Evolutionary conservation across 257 asterid genomes (phyloP).

Genomic region (Marsdenia floribunda): DNA sequence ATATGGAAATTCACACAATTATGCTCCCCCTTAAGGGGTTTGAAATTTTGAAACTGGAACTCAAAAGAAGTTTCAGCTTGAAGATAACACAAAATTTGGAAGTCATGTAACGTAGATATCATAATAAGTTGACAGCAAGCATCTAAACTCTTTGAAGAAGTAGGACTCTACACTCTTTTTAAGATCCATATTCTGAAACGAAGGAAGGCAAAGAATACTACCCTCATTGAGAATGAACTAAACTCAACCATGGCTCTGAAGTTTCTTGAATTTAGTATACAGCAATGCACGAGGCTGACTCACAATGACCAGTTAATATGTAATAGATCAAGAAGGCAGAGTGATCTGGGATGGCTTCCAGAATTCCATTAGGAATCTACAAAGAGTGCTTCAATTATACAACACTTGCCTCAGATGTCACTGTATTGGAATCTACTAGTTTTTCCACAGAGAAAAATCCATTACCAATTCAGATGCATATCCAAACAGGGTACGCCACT

Average conservation of each 20-base stretch:
- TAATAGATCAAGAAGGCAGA: not conserved
- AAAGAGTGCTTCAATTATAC: not conserved
- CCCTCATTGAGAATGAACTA: not conserved
- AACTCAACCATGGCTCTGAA: not conserved
- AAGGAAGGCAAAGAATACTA: not conserved
- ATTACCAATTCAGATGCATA: not conserved
- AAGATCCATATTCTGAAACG: not conserved
- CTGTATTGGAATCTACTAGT: not conserved
- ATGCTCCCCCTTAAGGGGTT: not conserved
- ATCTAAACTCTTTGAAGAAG: not conserved
- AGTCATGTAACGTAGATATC: not conserved
- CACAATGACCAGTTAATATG: not conserved
- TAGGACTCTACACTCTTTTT: not conserved
- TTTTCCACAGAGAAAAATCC: not conserved
- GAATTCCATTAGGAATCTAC: not conserved
- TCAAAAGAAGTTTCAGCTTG: not conserved
- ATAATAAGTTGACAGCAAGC: not conserved
- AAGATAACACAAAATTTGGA: not conserved
- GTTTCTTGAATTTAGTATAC: not conserved
- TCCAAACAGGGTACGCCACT: not conserved
- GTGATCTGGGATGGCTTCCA: not conserved
- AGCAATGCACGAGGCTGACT: not conserved
- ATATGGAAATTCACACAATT: not conserved
- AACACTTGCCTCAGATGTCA: not conserved
- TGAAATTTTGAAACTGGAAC: not conserved